Evolutionary conservation across 1,284 basidiomycete genomes (phyloP).

Genomic region (Irpex sp.): DNA sequence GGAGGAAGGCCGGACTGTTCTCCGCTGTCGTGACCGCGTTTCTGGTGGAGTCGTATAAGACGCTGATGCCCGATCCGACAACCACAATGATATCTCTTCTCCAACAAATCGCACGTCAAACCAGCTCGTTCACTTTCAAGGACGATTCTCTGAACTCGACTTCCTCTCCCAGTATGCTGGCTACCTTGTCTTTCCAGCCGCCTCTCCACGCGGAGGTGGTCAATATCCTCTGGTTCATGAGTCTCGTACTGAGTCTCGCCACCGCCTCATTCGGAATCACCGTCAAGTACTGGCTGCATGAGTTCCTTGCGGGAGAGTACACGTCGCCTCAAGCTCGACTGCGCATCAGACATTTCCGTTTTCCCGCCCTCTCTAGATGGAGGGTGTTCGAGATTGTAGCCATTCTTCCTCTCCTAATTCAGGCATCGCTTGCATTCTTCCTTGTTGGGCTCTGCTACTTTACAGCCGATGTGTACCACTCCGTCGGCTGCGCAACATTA

Average conservation of each 20-base stretch:
- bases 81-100: background rate
- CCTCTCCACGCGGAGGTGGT: background rate
- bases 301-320: constrained; percentile 4
- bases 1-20: constrained; percentile 7
- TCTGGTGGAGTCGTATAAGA: background rate
- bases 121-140: background rate
- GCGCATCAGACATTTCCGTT: constrained; percentile 6
- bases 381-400: constrained; percentile 11
- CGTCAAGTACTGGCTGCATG: constrained; percentile 15
- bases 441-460: constrained; percentile 13
- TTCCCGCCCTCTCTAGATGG: constrained; percentile 7
- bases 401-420: constrained; percentile 14
- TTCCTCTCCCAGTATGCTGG: background rate
- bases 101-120: background rate
- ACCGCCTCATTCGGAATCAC: constrained; percentile 12
- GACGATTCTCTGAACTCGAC: background rate
- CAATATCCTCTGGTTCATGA: constrained; percentile 14
- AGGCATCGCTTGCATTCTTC: constrained; percentile 13
- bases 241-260: constrained; percentile 11
- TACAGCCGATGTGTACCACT: constrained; percentile 2
- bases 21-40: constrained; percentile 2
- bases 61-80: background rate
- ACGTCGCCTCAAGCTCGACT: constrained; percentile 2
- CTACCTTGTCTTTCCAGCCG: background rate
- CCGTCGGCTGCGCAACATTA: constrained; percentile 1